These are phyloP conservation scores for Sanghuangporus weigelae DNA, from an alignment of 1,284 basidiomycete species.

Conservation along the genomic window DNA sequence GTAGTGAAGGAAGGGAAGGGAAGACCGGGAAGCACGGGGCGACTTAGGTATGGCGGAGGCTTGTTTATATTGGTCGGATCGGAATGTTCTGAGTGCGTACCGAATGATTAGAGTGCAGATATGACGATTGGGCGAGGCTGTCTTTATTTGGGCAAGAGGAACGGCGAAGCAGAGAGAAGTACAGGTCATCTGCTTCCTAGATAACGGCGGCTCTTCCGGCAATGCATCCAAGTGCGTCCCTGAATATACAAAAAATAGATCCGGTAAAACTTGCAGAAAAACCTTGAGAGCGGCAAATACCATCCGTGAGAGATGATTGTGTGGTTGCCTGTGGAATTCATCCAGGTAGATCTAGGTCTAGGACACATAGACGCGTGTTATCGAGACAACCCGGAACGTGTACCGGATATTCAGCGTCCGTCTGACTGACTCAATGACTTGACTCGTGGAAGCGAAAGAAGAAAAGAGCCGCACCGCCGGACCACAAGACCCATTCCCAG, in stretches of 20 bases:
- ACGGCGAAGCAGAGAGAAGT: conserved; percentile 9
- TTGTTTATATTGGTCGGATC: conserved; percentile 12
- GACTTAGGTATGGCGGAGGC: background rate
- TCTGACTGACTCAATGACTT: too few relatives aligned
- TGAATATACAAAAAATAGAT: background rate
- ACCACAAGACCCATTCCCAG: too few relatives aligned
- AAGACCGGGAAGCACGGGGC: background rate
- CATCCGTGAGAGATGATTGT: background rate
- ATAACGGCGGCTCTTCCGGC: conserved; percentile 8
- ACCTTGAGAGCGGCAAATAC: background rate
- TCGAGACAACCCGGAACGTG: background rate
- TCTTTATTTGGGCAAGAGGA: conserved; percentile 8
- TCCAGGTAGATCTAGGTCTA: background rate
- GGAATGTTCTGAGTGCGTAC: too few relatives aligned
- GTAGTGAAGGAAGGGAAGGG: background rate
- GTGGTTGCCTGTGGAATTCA: background rate
- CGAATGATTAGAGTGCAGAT: background rate
- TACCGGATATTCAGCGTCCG: background rate
- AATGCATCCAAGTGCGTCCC: background rate
- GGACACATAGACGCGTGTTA: background rate
- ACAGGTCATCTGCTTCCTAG: conserved; percentile 4
- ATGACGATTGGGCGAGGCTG: conserved; percentile 2
- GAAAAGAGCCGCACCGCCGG: too few relatives aligned
- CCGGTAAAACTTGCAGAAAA: background rate
- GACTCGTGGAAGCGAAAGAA: too few relatives aligned